phyloP scores from a whole-genome alignment of 2,329 filamentous ascomycete genomes.

The Alternaria metachromatica region DNA sequence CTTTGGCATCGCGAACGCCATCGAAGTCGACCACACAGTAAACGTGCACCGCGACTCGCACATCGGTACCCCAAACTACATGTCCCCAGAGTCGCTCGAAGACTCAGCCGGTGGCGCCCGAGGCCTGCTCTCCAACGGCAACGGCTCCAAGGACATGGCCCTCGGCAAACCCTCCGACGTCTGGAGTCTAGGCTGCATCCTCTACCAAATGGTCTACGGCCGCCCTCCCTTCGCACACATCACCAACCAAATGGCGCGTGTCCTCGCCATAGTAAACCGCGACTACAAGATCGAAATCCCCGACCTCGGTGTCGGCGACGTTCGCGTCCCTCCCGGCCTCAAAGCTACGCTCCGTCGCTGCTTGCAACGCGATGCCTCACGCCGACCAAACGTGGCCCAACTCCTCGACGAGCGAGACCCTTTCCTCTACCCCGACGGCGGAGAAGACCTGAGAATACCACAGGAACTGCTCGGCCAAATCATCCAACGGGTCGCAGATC shows the following conservation, averaged over 20 bases:
- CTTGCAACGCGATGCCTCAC: constrained; percentile 63
- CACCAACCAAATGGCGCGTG: constrained; percentile 81
- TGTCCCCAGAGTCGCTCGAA: constrained; percentile 93
- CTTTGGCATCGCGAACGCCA: constrained; percentile 97
- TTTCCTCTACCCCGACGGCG: constrained; percentile 64
- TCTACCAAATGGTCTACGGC: constrained; percentile 99
- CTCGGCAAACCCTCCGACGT: constrained; percentile 95
- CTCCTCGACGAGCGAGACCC: constrained; percentile 63
- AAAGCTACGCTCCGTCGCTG: constrained; percentile 64
- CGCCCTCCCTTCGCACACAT: constrained; percentile 94
- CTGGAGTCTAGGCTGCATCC: constrained; percentile 94
- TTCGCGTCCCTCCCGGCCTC: constrained; percentile 61
- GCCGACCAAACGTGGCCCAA: constrained; percentile 64
- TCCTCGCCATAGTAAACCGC: constrained; percentile 85
- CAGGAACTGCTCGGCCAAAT: constrained; percentile 67
- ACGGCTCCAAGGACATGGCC: constrained; percentile 79
- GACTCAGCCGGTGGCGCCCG: constrained; percentile 73
- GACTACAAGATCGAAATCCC: constrained; percentile 76
- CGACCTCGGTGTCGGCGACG: constrained; percentile 69
- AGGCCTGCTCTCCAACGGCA: constrained; percentile 49
- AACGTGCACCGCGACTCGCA: constrained; percentile 97
- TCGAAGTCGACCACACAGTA: constrained; percentile 92
- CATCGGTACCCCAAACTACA: constrained; percentile 96
- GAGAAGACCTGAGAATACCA: constrained; percentile 57
- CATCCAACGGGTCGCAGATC: constrained; percentile 65